phyloP scores from a whole-genome alignment of 345 rosid genomes.

The Citrus hindsii region DNA sequence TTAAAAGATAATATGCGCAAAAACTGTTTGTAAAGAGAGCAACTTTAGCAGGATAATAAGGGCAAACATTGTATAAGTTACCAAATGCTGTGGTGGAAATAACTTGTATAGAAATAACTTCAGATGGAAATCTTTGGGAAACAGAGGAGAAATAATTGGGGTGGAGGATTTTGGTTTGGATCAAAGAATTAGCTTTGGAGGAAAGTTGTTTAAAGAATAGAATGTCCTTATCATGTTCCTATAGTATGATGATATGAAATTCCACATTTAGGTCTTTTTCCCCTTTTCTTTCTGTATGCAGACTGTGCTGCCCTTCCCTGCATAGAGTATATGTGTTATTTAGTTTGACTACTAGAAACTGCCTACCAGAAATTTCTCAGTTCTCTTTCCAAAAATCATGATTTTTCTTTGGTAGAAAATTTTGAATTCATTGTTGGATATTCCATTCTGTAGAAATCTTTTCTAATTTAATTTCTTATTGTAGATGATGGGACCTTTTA shows the following conservation, averaged over 20 bases:
- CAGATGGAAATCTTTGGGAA: not conserved
- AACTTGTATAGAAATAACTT: not conserved
- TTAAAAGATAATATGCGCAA: not conserved
- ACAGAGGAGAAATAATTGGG: no score
- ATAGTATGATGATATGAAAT: not conserved
- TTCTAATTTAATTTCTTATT: constrained; percentile 9
- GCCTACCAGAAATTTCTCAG: not conserved
- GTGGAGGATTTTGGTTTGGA: not conserved
- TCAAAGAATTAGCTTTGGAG: not conserved
- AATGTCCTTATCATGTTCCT: not conserved
- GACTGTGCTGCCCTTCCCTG: not conserved
- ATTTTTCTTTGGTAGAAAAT: not conserved
- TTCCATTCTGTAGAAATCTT: not conserved
- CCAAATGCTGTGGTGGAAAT: not conserved
- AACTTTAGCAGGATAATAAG: not conserved
- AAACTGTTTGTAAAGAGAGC: not conserved
- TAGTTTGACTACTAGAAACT: not conserved
- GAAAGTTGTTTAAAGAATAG: not conserved
- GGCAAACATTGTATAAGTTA: not conserved
- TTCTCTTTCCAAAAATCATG: not conserved
- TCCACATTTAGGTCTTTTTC: not conserved
- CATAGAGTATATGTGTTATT: not conserved
- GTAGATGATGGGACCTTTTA: constrained; percentile 82
- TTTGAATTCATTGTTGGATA: not conserved
- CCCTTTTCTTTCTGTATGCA: not conserved